These are phyloP conservation scores for Neonectria neomacrospora DNA, from an alignment of 2,329 filamentous ascomycete genomes.

Conservation along the genomic window DNA sequence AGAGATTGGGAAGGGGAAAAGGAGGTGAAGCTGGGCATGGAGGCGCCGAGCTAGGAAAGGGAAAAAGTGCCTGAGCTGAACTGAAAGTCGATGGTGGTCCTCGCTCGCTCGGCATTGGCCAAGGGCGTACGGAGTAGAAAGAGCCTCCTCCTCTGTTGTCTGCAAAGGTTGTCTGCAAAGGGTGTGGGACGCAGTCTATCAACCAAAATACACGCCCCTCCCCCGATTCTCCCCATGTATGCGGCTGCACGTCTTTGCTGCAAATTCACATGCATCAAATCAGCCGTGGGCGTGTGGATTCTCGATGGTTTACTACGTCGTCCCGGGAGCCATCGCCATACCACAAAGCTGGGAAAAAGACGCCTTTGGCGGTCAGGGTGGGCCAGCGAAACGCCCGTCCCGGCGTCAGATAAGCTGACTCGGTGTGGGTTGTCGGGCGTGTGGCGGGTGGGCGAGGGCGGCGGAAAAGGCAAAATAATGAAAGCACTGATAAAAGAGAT, in stretches of 20 bases:
- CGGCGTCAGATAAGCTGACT: constrained; percentile 42
- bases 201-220: neutral
- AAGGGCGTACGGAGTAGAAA: no score
- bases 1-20: neutral
- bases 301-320: neutral
- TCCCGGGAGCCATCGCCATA: neutral
- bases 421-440: constrained; percentile 30
- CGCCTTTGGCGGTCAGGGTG: constrained; percentile 17
- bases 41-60: neutral
- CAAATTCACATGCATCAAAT: neutral
- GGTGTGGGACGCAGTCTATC: neutral
- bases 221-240: neutral
- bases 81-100: neutral
- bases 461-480: no score
- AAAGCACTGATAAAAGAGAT: no score
- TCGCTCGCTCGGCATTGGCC: neutral
- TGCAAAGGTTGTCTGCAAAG: neutral
- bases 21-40: neutral
- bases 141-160: neutral
- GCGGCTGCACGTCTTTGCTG: neutral
- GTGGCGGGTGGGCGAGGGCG: constrained; percentile 21
- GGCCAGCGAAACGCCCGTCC: constrained; percentile 12
- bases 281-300: neutral
- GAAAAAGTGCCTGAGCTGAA: neutral
- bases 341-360: neutral